Base-by-base conservation (phyloP, 106 monocot genomes). In the Ottelia alismoides region DNA sequence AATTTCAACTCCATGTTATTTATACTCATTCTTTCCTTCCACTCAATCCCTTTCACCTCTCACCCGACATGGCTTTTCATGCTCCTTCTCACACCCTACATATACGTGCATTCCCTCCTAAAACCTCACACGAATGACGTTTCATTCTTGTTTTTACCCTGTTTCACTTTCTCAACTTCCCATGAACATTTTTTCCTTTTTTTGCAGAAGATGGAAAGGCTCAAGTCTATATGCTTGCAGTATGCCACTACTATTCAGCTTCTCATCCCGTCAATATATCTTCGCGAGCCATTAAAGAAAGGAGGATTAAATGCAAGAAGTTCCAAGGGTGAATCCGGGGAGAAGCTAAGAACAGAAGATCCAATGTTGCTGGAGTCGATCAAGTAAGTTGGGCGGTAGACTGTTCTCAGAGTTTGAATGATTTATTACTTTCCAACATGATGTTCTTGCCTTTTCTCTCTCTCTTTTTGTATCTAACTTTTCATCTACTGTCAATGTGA, bases 141-240 rank as follows among this genome's bases (percentile, higher is more conserved):
- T n/a, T n/a, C n/a, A n/a, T n/a, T n/a, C n/a, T n/a, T n/a, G n/a
- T n/a, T n/a, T n/a, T n/a, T n/a, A n/a, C n/a, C n/a, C n/a, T n/a
- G n/a, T n/a, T n/a, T n/a, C n/a, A n/a, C n/a, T n/a, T n/a, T n/a
- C n/a, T n/a, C n/a, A n/a, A n/a, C n/a, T n/a, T n/a, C n/a, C n/a
- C n/a, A n/a, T n/a, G n/a, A n/a, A n/a, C n/a, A n/a, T n/a, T 43
- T 43, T 16, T 50, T 50, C 9, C 49, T 50, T 50, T 7, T n/a
- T 6, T n/a, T 74, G 65, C 98, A 99, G 98, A 99, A 86, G 57
- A 55, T 99, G 49, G 98, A 99, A 83, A 99, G 80, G 53, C 68
- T 99, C 32, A 99, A 90, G 48, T 67, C 77, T 51, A 44, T 99
- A 60, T 99, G 98, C 65, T 90, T 99, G 25, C 82, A 78, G 48